These are phyloP conservation scores for Microstegium vimineum DNA, from an alignment of 176 grass and related monocot species.

Conservation along the genomic window DNA sequence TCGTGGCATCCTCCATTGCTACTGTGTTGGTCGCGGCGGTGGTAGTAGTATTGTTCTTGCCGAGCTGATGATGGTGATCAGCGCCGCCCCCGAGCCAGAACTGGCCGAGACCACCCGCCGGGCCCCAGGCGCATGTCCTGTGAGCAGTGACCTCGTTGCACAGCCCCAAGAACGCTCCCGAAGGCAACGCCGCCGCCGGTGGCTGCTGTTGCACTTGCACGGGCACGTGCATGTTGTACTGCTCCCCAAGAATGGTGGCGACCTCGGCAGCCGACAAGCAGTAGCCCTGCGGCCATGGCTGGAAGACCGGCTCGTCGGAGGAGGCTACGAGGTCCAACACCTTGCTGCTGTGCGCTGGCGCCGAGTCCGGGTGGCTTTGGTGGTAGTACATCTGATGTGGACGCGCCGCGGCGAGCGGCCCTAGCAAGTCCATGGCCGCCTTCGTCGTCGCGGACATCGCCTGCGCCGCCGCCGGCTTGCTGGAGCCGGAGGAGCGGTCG, in stretches of 20 bases:
- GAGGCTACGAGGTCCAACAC: background rate
- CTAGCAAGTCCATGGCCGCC: conserved; percentile 23
- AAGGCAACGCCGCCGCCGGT: background rate
- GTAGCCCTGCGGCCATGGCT: conserved; percentile 37
- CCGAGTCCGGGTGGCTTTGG: background rate
- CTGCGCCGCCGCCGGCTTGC: conserved; percentile 28
- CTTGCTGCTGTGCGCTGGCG: background rate
- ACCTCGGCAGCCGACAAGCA: conserved; percentile 51
- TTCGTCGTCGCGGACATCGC: conserved; percentile 4
- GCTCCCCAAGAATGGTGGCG: conserved; percentile 29
- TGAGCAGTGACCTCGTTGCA: conserved; percentile 31
- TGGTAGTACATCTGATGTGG: conserved; percentile 39
- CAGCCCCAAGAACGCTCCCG: conserved; percentile 16
- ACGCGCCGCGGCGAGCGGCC: conserved; percentile 13
- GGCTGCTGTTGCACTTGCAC: conserved; percentile 16
- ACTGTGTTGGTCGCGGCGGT: background rate
- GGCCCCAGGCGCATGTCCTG: conserved; percentile 19
- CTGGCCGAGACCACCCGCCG: conserved; percentile 19
- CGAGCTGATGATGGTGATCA: conserved; percentile 26
- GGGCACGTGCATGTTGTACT: conserved; percentile 23
- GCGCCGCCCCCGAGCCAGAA: background rate
- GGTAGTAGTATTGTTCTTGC: conserved; percentile 30
- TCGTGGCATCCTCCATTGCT: conserved; percentile 32
- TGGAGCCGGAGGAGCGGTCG: conserved; percentile 67
- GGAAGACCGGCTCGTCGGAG: conserved; percentile 36